Percentiles rank a stretch among this genome's conserved stretches.
Evolutionary conservation across 768 basidiomycete genomes (phyloP).

Genomic region (Lactarius deliciosus): DNA sequence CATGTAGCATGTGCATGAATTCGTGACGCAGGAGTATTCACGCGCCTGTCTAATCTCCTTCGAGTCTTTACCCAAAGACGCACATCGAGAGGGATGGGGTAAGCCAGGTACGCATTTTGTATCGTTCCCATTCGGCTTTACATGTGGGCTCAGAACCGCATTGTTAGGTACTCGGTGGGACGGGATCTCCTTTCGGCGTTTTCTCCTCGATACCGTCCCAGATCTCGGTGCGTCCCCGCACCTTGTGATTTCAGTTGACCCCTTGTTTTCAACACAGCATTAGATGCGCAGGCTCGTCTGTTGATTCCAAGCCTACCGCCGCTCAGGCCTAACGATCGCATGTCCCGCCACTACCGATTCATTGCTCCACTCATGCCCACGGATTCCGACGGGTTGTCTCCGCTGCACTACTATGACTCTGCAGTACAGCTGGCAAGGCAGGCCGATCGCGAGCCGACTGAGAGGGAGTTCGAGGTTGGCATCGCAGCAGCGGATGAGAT

Average conservation of each 20-base stretch:
- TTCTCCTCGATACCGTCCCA: slow-evolving; percentile 68
- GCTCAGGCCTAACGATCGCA: slow-evolving; percentile 68
- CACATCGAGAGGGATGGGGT: slow-evolving; percentile 74
- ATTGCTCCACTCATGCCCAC: slow-evolving; percentile 57
- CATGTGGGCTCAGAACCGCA: not conserved
- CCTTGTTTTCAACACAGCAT: not conserved
- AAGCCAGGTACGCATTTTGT: slow-evolving; percentile 49
- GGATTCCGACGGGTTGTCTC: slow-evolving; percentile 64
- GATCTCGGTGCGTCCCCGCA: slow-evolving; percentile 55
- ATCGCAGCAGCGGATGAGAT: slow-evolving; percentile 63
- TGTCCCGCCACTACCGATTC: slow-evolving; percentile 81
- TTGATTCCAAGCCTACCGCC: slow-evolving; percentile 72
- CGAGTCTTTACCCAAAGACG: slow-evolving; percentile 67
- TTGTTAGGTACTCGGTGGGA: slow-evolving; percentile 55
- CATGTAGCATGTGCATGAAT: slow-evolving; percentile 59
- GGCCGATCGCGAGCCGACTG: slow-evolving; percentile 56
- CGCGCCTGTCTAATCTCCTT: slow-evolving; percentile 69
- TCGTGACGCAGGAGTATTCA: slow-evolving; percentile 73
- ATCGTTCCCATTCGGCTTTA: slow-evolving; percentile 9
- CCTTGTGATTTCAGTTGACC: not conserved
- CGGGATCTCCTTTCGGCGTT: slow-evolving; percentile 62
- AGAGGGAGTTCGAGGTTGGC: slow-evolving; percentile 65
- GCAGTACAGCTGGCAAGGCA: slow-evolving; percentile 71
- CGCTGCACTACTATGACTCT: slow-evolving; percentile 75
- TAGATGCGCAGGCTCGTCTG: slow-evolving; percentile 67